phyloP scores from a whole-genome alignment of 345 rosid genomes.

The Eutrema japonicum region DNA sequence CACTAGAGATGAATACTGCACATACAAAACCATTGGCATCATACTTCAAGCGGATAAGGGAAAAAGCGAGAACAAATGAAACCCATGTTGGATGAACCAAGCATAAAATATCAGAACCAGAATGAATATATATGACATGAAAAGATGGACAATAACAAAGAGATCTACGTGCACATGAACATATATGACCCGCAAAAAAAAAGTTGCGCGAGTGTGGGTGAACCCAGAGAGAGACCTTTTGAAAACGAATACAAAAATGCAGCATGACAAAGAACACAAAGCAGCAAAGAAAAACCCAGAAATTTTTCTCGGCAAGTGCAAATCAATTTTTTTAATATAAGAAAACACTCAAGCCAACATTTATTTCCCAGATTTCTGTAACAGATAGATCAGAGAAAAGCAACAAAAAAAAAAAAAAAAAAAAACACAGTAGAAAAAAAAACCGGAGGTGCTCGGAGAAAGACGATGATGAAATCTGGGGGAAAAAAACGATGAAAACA shows the following conservation, averaged over 20 bases:
- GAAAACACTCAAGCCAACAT: not conserved
- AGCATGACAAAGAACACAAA: not conserved
- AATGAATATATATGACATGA: not conserved
- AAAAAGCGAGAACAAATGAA: not conserved
- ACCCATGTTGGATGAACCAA: not conserved
- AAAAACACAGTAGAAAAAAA: not conserved
- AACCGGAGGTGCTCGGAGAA: not conserved
- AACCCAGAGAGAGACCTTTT: not conserved
- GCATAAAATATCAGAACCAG: not conserved
- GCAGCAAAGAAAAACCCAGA: not conserved
- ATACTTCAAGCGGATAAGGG: not conserved
- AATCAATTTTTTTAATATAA: not conserved
- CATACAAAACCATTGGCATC: not conserved
- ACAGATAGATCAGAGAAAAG: not conserved
- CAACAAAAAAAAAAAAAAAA: not conserved
- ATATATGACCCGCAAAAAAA: not conserved
- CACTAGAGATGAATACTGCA: not conserved
- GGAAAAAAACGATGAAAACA: not conserved
- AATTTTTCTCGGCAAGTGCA: not conserved
- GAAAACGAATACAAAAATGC: not conserved
- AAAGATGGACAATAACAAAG: not conserved
- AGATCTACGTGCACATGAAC: slow-evolving; percentile 22
- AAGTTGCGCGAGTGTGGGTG: not conserved
- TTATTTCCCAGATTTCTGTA: not conserved
- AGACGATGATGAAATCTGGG: not conserved